These are phyloP conservation scores for Spergularia bocconei DNA, from an alignment of 148 eudicot species.

Conservation along the genomic window DNA sequence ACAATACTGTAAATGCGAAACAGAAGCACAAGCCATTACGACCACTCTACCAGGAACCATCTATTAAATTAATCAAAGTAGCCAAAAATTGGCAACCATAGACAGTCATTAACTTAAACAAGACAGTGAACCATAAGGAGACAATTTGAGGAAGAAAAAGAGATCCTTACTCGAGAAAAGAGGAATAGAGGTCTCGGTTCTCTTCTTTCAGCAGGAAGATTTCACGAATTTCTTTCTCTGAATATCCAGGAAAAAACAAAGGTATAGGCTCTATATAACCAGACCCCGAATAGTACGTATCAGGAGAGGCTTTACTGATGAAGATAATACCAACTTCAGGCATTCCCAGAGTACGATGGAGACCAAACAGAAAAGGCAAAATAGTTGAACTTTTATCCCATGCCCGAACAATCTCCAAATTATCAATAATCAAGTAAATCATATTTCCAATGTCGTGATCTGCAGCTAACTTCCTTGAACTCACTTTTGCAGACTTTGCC, in stretches of 20 bases:
- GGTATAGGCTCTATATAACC: constrained; percentile 77
- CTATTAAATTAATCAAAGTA: background rate
- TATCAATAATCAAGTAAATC: constrained; percentile 79
- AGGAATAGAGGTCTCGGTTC: constrained; percentile 63
- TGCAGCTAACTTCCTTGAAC: constrained; percentile 40
- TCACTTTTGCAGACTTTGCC: constrained; percentile 33
- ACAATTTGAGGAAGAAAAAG: background rate
- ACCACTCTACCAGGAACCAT: background rate
- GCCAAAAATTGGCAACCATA: background rate
- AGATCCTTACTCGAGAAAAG: constrained; percentile 80
- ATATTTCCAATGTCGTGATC: constrained; percentile 48
- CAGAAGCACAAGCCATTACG: constrained; percentile 1
- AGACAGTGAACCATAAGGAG: constrained; percentile 2
- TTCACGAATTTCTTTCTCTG: constrained; percentile 72
- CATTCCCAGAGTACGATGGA: constrained; percentile 58
- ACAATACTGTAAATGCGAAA: constrained; percentile 51
- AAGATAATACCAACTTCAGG: constrained; percentile 78
- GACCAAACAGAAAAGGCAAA: constrained; percentile 72
- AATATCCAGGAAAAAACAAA: constrained; percentile 70
- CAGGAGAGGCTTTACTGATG: constrained; percentile 74
- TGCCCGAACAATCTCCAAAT: constrained; percentile 67
- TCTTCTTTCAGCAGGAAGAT: constrained; percentile 60
- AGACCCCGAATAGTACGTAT: constrained; percentile 69
- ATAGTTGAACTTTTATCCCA: constrained; percentile 80
- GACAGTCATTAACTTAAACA: background rate